Conservation (phyloP, 768 basidiomycete species). For the Mycena rebaudengoi region DNA sequence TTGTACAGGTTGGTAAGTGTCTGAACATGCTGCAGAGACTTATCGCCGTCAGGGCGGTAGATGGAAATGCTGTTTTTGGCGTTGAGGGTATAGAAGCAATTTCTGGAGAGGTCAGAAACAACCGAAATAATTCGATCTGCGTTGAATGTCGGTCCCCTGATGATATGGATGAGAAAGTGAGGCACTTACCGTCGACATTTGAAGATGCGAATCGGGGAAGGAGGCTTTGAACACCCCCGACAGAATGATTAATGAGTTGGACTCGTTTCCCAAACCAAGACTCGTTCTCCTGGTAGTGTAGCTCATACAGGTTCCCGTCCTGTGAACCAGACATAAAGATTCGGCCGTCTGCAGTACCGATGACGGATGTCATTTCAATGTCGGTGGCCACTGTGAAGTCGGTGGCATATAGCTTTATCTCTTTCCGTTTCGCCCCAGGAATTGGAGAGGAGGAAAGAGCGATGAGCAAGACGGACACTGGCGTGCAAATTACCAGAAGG, state of each 20-base stretch:
- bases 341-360: conserved; percentile 81
- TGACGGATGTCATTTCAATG: conserved; percentile 86
- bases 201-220: conserved; percentile 77
- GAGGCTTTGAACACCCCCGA: conserved; percentile 79
- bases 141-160: conserved; percentile 17
- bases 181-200: conserved; percentile 67
- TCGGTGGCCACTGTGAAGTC: conserved; percentile 83
- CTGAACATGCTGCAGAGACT: conserved; percentile 74
- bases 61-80: conserved; percentile 70
- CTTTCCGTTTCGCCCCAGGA: conserved; percentile 58
- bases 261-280: conserved; percentile 93
- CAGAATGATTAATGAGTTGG: conserved; percentile 87
- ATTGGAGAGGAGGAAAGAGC: conserved; percentile 72
- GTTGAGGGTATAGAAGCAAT: conserved; percentile 82
- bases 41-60: conserved; percentile 71
- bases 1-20: conserved; percentile 80
- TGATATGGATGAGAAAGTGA: background rate
- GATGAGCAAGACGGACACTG: conserved; percentile 82
- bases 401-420: conserved; percentile 90
- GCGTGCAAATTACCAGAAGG: conserved; percentile 91
- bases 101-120: conserved; percentile 71
- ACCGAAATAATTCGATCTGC: conserved; percentile 78
- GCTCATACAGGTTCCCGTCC: conserved; percentile 90
- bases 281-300: conserved; percentile 90
- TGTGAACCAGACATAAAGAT: conserved; percentile 91